Percentiles rank a stretch among this genome's conserved stretches.
phyloP scores from a whole-genome alignment of 1,284 basidiomycete species.

The Cystobasidiaceae sp. region DNA sequence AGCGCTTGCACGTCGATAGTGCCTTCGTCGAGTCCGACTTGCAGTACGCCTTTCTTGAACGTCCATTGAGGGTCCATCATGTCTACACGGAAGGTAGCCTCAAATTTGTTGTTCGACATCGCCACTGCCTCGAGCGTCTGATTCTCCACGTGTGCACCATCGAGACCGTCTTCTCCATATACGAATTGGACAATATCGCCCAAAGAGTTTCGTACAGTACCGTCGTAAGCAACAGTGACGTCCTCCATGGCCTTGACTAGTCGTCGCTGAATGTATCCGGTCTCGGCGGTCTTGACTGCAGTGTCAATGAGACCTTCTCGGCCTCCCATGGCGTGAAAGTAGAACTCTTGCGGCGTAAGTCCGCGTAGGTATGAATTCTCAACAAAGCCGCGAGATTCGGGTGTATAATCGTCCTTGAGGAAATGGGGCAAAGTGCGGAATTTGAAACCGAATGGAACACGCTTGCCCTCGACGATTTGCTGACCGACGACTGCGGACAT shows the following conservation, averaged over 20 bases:
- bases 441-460: slow-evolving; percentile 96
- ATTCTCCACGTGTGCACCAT: slow-evolving; percentile 93
- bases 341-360: slow-evolving; percentile 96
- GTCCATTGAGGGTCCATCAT: slow-evolving; percentile 64
- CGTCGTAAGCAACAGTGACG: slow-evolving; percentile 95
- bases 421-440: slow-evolving; percentile 96
- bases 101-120: slow-evolving; percentile 76
- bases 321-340: slow-evolving; percentile 99
- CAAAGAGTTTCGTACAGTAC: slow-evolving; percentile 93
- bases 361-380: slow-evolving; percentile 99
- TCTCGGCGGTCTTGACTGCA: slow-evolving; percentile 99
- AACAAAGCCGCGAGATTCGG: slow-evolving; percentile 96
- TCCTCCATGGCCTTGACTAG: slow-evolving; percentile 98
- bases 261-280: slow-evolving; percentile 97
- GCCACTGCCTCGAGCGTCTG: slow-evolving; percentile 87
- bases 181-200: slow-evolving; percentile 94
- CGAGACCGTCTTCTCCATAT: slow-evolving; percentile 98
- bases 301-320: slow-evolving; percentile 99
- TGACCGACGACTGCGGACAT: slow-evolving; percentile 99
- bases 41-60: slow-evolving; percentile 61
- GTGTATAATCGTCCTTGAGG: slow-evolving; percentile 97
- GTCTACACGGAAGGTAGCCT: slow-evolving; percentile 86
- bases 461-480: slow-evolving; percentile 95
- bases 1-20: slow-evolving; percentile 76
- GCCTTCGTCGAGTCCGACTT: slow-evolving; percentile 88